These are phyloP conservation scores for Fusarium oligoseptatum DNA, from an alignment of 2,329 filamentous ascomycete species.

Conservation along the genomic window DNA sequence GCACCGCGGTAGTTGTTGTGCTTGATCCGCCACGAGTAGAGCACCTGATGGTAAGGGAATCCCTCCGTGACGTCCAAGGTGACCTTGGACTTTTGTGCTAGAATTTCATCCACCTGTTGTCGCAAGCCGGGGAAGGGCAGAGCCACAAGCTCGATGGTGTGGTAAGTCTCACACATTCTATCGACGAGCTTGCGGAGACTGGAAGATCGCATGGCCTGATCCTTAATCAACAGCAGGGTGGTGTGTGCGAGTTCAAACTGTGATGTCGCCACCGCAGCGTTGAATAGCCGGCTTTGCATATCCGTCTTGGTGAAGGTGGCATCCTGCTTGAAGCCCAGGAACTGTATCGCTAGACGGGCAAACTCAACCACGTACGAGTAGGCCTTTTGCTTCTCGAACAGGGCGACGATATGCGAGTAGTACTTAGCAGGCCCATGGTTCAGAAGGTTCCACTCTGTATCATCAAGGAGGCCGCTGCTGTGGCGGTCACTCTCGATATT, in stretches of 20 bases:
- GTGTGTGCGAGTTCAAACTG: constrained; percentile 88
- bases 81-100: constrained; percentile 78
- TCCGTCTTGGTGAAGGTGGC: constrained; percentile 69
- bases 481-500: constrained; percentile 64
- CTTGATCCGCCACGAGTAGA: constrained; percentile 91
- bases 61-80: constrained; percentile 74
- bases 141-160: constrained; percentile 76
- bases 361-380: constrained; percentile 89
- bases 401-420: constrained; percentile 84
- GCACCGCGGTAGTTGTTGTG: constrained; percentile 88
- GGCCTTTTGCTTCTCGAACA: constrained; percentile 84
- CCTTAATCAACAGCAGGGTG: constrained; percentile 79
- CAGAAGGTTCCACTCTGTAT: constrained; percentile 77
- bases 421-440: constrained; percentile 85
- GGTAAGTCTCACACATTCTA: constrained; percentile 76
- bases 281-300: constrained; percentile 86
- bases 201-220: constrained; percentile 78
- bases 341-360: constrained; percentile 79
- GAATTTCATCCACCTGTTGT: constrained; percentile 82
- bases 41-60: constrained; percentile 89
- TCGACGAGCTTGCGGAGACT: constrained; percentile 78
- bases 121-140: constrained; percentile 85
- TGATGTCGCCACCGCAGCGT: constrained; percentile 81
- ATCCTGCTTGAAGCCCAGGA: constrained; percentile 55
- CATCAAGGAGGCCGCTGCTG: constrained; percentile 77